Conservation (phyloP, 1,139 yeast genomes). For the Chernovozyma sophiae-reginae region DNA sequence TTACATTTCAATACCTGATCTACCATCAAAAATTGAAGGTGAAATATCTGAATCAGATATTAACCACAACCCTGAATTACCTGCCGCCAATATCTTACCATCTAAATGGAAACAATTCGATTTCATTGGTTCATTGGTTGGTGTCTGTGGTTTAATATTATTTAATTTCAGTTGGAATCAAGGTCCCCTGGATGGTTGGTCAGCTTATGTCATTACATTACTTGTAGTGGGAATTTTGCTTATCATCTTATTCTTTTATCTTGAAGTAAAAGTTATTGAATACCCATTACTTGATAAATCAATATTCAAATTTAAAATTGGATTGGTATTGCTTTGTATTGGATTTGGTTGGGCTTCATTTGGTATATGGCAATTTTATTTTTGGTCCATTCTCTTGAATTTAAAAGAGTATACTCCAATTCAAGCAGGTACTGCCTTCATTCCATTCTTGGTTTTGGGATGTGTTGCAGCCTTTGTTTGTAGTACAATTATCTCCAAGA, state of each 20-base stretch:
- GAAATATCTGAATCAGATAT: background rate
- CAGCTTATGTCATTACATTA: slow-evolving; percentile 42
- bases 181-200: slow-evolving; percentile 53
- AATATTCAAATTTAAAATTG: slow-evolving; percentile 35
- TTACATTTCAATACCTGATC: slow-evolving; percentile 30
- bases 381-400: slow-evolving; percentile 40
- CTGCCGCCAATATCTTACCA: background rate
- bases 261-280: slow-evolving; percentile 23
- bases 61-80: background rate
- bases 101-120: slow-evolving; percentile 26
- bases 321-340: slow-evolving; percentile 31
- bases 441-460: slow-evolving; percentile 46
- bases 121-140: slow-evolving; percentile 41
- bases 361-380: slow-evolving; percentile 48
- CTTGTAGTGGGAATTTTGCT: slow-evolving; percentile 37
- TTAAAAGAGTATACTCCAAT: slow-evolving; percentile 43
- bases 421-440: slow-evolving; percentile 39
- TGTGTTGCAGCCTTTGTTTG: slow-evolving; percentile 42
- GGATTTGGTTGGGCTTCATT: slow-evolving; percentile 57
- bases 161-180: slow-evolving; percentile 54
- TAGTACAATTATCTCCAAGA: slow-evolving; percentile 36
- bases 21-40: slow-evolving; percentile 1
- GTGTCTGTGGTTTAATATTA: slow-evolving; percentile 44
- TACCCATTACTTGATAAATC: slow-evolving; percentile 46
- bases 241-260: slow-evolving; percentile 27